Evolutionary conservation across 495 filamentous ascomycete genomes (phyloP).

Genomic region (Parachaetomium inaequale): DNA sequence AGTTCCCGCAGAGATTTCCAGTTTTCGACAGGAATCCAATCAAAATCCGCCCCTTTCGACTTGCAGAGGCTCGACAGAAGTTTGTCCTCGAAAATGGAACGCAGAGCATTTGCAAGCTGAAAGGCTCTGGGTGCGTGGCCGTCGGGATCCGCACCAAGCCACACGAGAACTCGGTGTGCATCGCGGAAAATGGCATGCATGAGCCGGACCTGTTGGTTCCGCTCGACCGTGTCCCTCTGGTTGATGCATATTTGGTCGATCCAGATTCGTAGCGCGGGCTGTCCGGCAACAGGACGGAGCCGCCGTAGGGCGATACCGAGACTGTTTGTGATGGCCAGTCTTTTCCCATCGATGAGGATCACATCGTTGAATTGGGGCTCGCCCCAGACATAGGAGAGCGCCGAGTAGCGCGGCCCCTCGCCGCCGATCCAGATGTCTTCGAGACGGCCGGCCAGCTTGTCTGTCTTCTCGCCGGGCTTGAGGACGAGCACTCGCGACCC

Average conservation of each 20-base stretch:
- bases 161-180: slow-evolving; percentile 12
- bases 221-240: slow-evolving; percentile 14
- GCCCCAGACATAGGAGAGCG: slow-evolving; percentile 17
- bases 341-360: slow-evolving; percentile 15
- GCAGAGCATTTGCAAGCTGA: slow-evolving; percentile 3
- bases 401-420: background rate
- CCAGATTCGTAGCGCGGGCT: slow-evolving; percentile 12
- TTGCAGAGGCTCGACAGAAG: slow-evolving; percentile 9
- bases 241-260: slow-evolving; percentile 18
- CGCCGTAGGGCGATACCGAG: slow-evolving; percentile 6
- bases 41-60: slow-evolving; percentile 6
- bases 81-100: slow-evolving; percentile 13
- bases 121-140: slow-evolving; percentile 10
- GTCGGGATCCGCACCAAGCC: slow-evolving; percentile 13
- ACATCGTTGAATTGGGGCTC: slow-evolving; percentile 6
- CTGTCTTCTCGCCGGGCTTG: slow-evolving; percentile 5
- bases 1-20: slow-evolving; percentile 18
- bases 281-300: slow-evolving; percentile 4
- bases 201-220: slow-evolving; percentile 15
- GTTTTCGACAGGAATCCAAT: slow-evolving; percentile 16
- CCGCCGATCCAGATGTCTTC: background rate
- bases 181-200: slow-evolving; percentile 15
- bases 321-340: slow-evolving; percentile 14
- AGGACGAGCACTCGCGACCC: slow-evolving; percentile 11
- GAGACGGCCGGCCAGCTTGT: slow-evolving; percentile 11